Evolutionary conservation across 192 early-diverging fungal genomes (phyloP), one percentile per base, ranked within the genome.

Genomic region (Phlyctochytrium arcticum): DNA sequence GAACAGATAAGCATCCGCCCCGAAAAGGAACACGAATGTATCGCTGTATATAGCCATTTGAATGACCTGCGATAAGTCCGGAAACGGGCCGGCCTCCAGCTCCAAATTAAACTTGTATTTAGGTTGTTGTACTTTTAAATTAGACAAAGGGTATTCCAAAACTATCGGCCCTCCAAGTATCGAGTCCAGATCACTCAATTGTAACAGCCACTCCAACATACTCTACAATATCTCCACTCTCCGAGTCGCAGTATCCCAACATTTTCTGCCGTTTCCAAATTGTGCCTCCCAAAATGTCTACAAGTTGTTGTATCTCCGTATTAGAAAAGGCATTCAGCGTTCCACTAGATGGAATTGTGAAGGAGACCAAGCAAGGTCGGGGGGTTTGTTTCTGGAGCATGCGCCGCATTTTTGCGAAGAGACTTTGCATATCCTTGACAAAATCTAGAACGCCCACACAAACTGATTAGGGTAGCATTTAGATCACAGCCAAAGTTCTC

Each of bases 401-500:
- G 31, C 42, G 51, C 17, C 42, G 5, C 7, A 70, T 36, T 4
- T 21, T 12, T 5, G 12, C 15, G 19, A 69, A 46, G 10, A 69
- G 51, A 0, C 12, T 36, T 8, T 15, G 21, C 15, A 62, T 60
- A n/a, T 17, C 8, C 26, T 31, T 37, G 26, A 70, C 61, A 35
- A 70, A 70, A 31, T 70, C 69, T 24, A 70, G 34, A 0, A 70
- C 69, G 19, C 69, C 69, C n/a, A 70, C 62, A 36, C 69, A 70
- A 21, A 70, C 67, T 69, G 48, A 12, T 27, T 15, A 30, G n/a
- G n/a, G n/a, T n/a, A n/a, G n/a, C n/a, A n/a, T n/a, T n/a, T n/a
- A n/a, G n/a, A n/a, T n/a, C n/a, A n/a, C n/a, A n/a, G n/a, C n/a
- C n/a, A n/a, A n/a, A n/a, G n/a, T n/a, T n/a, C n/a, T n/a, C n/a